Conservation (phyloP, 345 rosid genomes). For the Citrus hindsii region DNA sequence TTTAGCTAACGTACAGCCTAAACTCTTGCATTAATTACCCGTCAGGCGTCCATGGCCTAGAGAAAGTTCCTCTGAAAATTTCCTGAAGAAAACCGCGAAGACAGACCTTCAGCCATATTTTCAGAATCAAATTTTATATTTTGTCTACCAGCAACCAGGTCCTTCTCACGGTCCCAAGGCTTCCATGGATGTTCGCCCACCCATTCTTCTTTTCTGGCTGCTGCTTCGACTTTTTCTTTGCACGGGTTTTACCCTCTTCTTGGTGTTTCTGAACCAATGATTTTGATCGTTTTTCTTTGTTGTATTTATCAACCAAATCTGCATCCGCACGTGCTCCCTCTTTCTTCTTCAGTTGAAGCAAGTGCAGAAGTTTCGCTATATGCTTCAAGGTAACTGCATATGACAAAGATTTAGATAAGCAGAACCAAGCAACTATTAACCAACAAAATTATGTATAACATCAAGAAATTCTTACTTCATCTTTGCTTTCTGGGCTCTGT, state of each 20-base stretch:
- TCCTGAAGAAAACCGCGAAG: constrained; percentile 81
- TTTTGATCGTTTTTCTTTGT: constrained; percentile 74
- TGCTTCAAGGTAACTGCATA: constrained; percentile 78
- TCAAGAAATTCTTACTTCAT: constrained; percentile 45
- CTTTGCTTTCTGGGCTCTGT: constrained; percentile 86
- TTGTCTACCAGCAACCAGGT: constrained; percentile 71
- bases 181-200: constrained; percentile 88
- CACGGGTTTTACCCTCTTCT: constrained; percentile 43
- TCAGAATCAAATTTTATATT: constrained; percentile 61
- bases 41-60: constrained; percentile 18
- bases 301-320: constrained; percentile 84
- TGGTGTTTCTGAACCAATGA: constrained; percentile 77
- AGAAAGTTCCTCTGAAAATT: constrained; percentile 79
- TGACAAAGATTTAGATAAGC: neutral
- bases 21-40: neutral
- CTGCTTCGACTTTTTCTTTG: constrained; percentile 58
- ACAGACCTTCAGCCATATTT: constrained; percentile 64
- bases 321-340: constrained; percentile 51
- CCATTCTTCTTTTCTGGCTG: constrained; percentile 69
- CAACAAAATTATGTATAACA: neutral
- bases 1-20: neutral
- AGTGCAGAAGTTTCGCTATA: constrained; percentile 77
- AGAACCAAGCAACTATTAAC: neutral
- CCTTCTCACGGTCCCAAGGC: constrained; percentile 97
- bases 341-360: constrained; percentile 68